These are phyloP conservation scores for Leucocoprinus birnbaumii DNA, from an alignment of 768 basidiomycete genomes.

Conservation along the genomic window DNA sequence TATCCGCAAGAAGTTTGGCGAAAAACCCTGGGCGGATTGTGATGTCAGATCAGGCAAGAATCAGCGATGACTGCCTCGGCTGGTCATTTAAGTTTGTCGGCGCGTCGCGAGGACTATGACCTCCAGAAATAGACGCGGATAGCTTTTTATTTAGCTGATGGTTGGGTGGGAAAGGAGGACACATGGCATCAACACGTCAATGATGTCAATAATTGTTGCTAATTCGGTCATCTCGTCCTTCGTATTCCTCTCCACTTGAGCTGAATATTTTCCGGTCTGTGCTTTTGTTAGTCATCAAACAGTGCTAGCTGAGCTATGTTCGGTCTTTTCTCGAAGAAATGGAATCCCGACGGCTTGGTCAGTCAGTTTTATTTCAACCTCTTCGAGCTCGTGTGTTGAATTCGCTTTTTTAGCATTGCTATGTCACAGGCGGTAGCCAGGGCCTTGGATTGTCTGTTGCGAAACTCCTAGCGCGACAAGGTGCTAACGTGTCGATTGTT, in stretches of 20 bases:
- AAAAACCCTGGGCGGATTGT: background rate
- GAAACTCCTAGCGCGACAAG: slow-evolving; percentile 56
- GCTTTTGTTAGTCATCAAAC: background rate
- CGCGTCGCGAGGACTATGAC: background rate
- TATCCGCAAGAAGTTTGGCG: background rate
- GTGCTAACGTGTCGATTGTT: slow-evolving; percentile 85
- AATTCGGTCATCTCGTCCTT: background rate
- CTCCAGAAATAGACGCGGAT: background rate
- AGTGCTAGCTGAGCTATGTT: slow-evolving; percentile 18
- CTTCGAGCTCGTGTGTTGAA: background rate
- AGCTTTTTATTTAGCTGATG: background rate
- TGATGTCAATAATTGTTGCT: background rate
- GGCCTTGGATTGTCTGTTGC: slow-evolving; percentile 81
- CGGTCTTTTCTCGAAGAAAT: slow-evolving; percentile 33
- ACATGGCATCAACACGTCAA: background rate
- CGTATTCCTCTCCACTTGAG: background rate
- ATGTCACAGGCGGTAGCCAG: slow-evolving; percentile 80
- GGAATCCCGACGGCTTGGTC: slow-evolving; percentile 50
- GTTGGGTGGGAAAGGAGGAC: background rate
- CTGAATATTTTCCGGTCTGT: background rate
- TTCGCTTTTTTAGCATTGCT: slow-evolving; percentile 59
- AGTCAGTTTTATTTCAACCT: slow-evolving; percentile 3
- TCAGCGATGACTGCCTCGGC: background rate
- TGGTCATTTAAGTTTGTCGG: background rate
- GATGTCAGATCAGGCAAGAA: background rate